phyloP scores from a whole-genome alignment of 345 rosid genomes.

The Salix brachista region DNA sequence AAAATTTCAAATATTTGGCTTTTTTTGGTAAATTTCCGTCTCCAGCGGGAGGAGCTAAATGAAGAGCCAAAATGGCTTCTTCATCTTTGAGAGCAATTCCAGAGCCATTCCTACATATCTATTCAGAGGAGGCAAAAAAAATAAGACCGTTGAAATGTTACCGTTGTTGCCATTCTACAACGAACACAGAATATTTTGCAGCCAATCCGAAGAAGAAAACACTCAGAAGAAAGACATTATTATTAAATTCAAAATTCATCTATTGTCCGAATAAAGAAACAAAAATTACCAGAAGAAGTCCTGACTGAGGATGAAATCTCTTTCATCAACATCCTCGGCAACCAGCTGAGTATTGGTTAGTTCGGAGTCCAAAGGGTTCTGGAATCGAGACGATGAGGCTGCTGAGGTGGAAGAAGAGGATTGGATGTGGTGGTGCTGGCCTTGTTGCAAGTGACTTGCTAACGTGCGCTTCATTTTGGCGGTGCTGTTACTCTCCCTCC shows the following conservation, averaged over 20 bases:
- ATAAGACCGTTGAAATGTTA: too few relatives aligned
- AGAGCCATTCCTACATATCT: too few relatives aligned
- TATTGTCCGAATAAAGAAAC: background rate
- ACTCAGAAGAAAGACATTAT: background rate
- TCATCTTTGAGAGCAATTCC: too few relatives aligned
- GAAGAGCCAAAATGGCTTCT: too few relatives aligned
- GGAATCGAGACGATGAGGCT: constrained; percentile 27
- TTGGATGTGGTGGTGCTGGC: constrained; percentile 31
- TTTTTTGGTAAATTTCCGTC: too few relatives aligned
- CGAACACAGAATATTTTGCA: too few relatives aligned
- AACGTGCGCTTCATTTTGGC: constrained; percentile 51
- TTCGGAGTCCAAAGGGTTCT: constrained; percentile 44
- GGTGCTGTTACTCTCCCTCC: constrained; percentile 1
- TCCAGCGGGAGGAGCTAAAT: too few relatives aligned
- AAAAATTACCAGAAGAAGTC: constrained; percentile 79
- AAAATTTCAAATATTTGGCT: too few relatives aligned
- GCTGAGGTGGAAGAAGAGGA: constrained; percentile 20
- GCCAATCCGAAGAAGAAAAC: too few relatives aligned
- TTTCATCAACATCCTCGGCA: constrained; percentile 37
- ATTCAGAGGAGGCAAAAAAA: too few relatives aligned
- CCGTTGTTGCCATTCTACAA: too few relatives aligned
- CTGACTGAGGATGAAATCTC: constrained; percentile 83
- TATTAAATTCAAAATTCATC: background rate
- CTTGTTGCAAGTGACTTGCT: constrained; percentile 33
- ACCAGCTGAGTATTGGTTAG: constrained; percentile 22